Base-by-base conservation (phyloP, 2,329 filamentous ascomycete species). In the Rhytidhysteron rufulum region DNA sequence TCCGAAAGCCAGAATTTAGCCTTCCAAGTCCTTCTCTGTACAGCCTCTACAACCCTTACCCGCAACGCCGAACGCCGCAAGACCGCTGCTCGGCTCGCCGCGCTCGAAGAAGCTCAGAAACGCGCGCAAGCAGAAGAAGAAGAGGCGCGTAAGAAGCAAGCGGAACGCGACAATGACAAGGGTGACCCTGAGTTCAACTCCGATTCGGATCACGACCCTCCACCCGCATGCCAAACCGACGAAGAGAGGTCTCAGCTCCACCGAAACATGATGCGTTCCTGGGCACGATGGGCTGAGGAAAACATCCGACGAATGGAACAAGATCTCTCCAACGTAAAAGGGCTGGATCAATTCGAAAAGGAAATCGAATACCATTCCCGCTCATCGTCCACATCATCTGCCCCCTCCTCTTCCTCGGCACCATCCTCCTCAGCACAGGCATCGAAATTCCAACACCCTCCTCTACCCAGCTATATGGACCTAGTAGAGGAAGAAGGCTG, bases 271-370 rank as follows among this genome's bases (percentile, higher is more conserved):
- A 39, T 43, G 41, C 30, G 34, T 24, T 35, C 34, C 4, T 43
- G 7, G 7, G 24, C 24, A 8, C 7, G 18, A 4, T 33, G 31
- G 31, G n/a, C 31, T 4, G 18, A 33, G 31, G 17, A 13, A 9
- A 17, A 10, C 18, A 33, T 19, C 18, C 15, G 34, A 9, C 19
- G 27, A 3, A 37, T 37, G 11, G 39, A 43, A 10, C 19, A 24
- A 13, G 40, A 47, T 15, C 34, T 50, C 18, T 40, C 37, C 7
- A 18, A 7, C 1, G 16, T 49, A 4, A 27, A 41, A 3, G 44
- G 44, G 9, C 43, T 50, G 8, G 25, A 49, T 13, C 43, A 43
- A 16, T 53, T 50, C 25, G 46, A 50, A 24, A 41, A 35, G 19
- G 50, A 50, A 27, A 20, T 49, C 13, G 29, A 39, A 17, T 31